These are phyloP conservation scores for Curvularia sp. DNA, from an alignment of 2,329 filamentous ascomycete genomes.

Conservation along the genomic window DNA sequence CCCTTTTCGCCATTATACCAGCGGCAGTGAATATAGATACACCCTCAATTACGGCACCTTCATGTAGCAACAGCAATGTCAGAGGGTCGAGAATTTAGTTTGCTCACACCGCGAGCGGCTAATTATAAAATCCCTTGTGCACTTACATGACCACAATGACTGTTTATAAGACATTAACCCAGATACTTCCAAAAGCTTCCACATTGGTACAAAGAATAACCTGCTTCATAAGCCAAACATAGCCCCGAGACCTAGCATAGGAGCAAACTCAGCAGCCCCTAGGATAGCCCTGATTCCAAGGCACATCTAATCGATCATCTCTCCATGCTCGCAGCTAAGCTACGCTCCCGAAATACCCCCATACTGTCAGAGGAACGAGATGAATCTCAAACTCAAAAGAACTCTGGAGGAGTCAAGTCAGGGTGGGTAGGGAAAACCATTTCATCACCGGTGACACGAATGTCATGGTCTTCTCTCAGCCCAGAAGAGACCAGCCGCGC, in stretches of 20 bases:
- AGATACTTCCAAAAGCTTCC: not conserved
- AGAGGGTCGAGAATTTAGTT: not conserved
- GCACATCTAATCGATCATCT: not conserved
- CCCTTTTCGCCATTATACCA: too few species aligned
- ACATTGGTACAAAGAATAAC: not conserved
- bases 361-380: too few species aligned
- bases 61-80: not conserved
- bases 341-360: not conserved
- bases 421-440: not conserved
- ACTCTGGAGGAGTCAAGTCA: not conserved
- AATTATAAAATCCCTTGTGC: not conserved
- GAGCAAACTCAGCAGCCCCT: not conserved
- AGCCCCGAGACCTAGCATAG: not conserved
- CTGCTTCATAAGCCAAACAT: not conserved
- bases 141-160: not conserved
- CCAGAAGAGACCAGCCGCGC: not conserved
- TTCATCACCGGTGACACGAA: not conserved
- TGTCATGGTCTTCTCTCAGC: not conserved
- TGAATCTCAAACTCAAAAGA: not conserved
- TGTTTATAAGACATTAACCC: not conserved
- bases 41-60: not conserved
- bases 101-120: not conserved
- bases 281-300: not conserved
- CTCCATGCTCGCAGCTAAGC: not conserved
- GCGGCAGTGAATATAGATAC: not conserved